Conservation (phyloP, 768 basidiomycete species). For the Leccinellum rugosiceps region DNA sequence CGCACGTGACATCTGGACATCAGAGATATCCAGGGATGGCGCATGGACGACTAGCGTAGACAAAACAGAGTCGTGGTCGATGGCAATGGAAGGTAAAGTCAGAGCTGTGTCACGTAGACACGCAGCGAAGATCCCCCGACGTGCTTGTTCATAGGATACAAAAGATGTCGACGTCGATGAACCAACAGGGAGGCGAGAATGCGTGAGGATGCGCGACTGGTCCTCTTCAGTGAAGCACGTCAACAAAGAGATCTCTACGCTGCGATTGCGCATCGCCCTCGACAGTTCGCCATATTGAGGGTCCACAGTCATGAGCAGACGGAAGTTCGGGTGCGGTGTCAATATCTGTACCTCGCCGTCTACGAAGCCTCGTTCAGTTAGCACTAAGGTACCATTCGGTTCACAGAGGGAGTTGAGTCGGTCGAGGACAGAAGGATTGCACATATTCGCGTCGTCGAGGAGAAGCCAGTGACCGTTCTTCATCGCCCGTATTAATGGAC, state of each 20-base stretch:
- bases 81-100: constrained; percentile 34
- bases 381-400: constrained; percentile 70
- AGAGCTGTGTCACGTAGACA: neutral
- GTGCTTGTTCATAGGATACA: constrained; percentile 21
- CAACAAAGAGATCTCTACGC: constrained; percentile 74
- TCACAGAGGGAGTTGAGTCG: constrained; percentile 96
- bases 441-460: constrained; percentile 90
- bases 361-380: constrained; percentile 87
- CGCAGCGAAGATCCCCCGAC: constrained; percentile 21
- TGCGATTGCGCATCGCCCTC: constrained; percentile 97
- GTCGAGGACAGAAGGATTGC: constrained; percentile 93
- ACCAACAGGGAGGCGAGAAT: constrained; percentile 46
- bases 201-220: constrained; percentile 40
- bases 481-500: constrained; percentile 83
- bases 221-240: constrained; percentile 43
- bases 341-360: constrained; percentile 72
- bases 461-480: constrained; percentile 86
- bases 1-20: constrained; percentile 14
- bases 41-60: constrained; percentile 42
- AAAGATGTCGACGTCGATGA: constrained; percentile 4
- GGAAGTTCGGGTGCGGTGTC: constrained; percentile 82
- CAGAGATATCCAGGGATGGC: constrained; percentile 27
- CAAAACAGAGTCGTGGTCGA: constrained; percentile 50
- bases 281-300: constrained; percentile 91
- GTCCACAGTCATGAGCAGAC: constrained; percentile 92